Evolutionary conservation across 176 grass and related monocot species (phyloP), one percentile per base, ranked within the genome.

Genomic region (Cenchrus fungigraminus): DNA sequence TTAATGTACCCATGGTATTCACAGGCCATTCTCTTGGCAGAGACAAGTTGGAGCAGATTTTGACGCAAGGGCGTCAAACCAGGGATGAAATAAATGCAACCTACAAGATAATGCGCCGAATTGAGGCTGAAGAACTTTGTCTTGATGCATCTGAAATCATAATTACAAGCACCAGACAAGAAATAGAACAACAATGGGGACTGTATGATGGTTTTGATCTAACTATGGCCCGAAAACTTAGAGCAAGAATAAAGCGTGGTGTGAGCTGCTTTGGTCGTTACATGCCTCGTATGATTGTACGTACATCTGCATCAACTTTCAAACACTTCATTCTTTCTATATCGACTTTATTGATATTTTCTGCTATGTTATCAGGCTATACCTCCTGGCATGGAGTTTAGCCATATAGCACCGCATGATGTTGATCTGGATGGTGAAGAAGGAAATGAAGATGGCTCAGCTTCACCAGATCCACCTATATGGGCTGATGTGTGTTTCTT

Each of bases 171-270:
- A 97, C 92, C 19, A 80, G 86, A 72, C 94, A 97, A 79, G 94
- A 97, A 79, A 97, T 97, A 82, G 92, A 94, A 73, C 83, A 94
- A 68, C 89, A 97, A 61, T 97, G 94, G 94, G 83, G 84, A 46
- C 87, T 97, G 77, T 97, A 97, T 87, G 88, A 97, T 72, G 90
- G 94, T 82, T 97, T 97, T 85, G 85, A 97, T 89, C 63, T 97
- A 15, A 90, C 79, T 71, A 85, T 97, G 66, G 92, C 80, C 49
- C 82, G 76, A 53, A 91, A 89, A 55, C 80, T 97, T 49, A 83
- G 90, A 87, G 92, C 86, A 82, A 82, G 94, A 84, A 82, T 79
- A 67, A 89, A 85, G 46, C 89, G 77, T 51, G 88, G 91, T 57
- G 83, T 92, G 51, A 90, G 89, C 79, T 94, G 92, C 63, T 89